Evolutionary conservation across 768 basidiomycete genomes (phyloP).

Genomic region (Rhizopogon sp.): DNA sequence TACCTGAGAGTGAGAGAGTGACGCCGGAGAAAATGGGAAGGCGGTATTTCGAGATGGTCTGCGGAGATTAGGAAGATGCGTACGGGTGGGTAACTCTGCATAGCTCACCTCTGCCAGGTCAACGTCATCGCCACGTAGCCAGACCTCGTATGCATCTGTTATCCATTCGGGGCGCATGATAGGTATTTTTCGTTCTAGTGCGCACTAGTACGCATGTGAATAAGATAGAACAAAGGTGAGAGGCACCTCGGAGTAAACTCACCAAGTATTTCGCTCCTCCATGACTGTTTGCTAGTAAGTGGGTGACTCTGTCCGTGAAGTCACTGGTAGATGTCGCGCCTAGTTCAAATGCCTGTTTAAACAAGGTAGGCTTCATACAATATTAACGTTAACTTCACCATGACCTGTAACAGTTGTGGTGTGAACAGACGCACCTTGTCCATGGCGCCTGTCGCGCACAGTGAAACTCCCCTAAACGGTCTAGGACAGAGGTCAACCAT

Average conservation of each 20-base stretch:
- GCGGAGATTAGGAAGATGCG: neutral
- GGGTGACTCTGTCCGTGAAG: conserved; percentile 84
- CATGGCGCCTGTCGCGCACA: conserved; percentile 74
- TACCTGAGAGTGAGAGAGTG: conserved; percentile 70
- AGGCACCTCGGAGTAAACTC: conserved; percentile 13
- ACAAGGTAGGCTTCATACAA: conserved; percentile 52
- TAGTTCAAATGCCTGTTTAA: conserved; percentile 74
- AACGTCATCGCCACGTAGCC: conserved; percentile 80
- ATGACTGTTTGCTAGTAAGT: conserved; percentile 77
- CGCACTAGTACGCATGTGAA: conserved; percentile 49
- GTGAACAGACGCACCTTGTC: conserved; percentile 58
- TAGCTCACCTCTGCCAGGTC: conserved; percentile 53
- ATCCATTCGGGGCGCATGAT: conserved; percentile 82
- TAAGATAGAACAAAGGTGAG: conserved; percentile 2
- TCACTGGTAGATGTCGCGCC: conserved; percentile 67
- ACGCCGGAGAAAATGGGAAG: conserved; percentile 73
- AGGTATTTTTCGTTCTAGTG: conserved; percentile 73
- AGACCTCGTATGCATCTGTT: conserved; percentile 58
- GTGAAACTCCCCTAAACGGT: conserved; percentile 57
- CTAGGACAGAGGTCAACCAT: conserved; percentile 51
- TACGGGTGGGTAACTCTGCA: too few species aligned
- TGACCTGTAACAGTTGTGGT: neutral
- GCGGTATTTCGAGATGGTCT: conserved; percentile 59
- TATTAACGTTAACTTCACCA: neutral
- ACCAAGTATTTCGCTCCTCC: conserved; percentile 85